These are phyloP conservation scores for Pseudogymnoascus sp. DNA, from an alignment of 2,329 filamentous ascomycete genomes.

Conservation along the genomic window DNA sequence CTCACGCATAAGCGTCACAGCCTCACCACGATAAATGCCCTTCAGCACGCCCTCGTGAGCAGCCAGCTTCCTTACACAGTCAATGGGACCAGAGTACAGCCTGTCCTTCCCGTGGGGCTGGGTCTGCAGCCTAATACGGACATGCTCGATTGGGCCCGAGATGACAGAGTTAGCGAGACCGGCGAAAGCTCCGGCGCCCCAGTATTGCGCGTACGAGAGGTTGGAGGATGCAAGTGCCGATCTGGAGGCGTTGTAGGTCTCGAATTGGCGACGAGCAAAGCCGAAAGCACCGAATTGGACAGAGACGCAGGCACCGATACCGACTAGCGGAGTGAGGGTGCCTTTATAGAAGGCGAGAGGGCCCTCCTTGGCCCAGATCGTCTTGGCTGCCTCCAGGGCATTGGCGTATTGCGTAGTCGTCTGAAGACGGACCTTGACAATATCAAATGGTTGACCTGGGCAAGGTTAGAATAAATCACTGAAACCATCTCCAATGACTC, in stretches of 20 bases:
- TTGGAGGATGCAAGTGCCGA: slow-evolving; percentile 32
- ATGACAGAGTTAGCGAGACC: slow-evolving; percentile 83
- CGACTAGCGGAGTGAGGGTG: slow-evolving; percentile 86
- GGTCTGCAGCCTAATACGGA: slow-evolving; percentile 90
- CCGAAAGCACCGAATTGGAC: slow-evolving; percentile 98
- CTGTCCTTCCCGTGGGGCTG: slow-evolving; percentile 78
- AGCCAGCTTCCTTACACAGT: slow-evolving; percentile 82
- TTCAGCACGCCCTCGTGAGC: slow-evolving; percentile 56
- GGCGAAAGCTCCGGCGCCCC: slow-evolving; percentile 81
- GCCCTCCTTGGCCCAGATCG: slow-evolving; percentile 84
- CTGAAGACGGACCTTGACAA: slow-evolving; percentile 94
- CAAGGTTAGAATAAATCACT: slow-evolving; percentile 18
- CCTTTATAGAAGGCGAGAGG: slow-evolving; percentile 95
- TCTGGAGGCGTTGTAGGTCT: slow-evolving; percentile 57
- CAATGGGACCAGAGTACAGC: slow-evolving; percentile 76
- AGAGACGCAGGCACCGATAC: slow-evolving; percentile 95
- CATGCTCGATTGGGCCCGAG: slow-evolving; percentile 90
- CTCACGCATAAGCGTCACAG: slow-evolving; percentile 80
- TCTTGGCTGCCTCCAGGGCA: slow-evolving; percentile 70
- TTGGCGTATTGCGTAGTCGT: slow-evolving; percentile 75
- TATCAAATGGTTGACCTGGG: slow-evolving; percentile 69
- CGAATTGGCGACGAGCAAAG: slow-evolving; percentile 78
- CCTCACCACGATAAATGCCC: slow-evolving; percentile 80
- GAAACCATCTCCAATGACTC: neutral
- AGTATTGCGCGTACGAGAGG: slow-evolving; percentile 81